Evolutionary conservation across 345 rosid species (phyloP).

Genomic region (Eucalyptus rudis): DNA sequence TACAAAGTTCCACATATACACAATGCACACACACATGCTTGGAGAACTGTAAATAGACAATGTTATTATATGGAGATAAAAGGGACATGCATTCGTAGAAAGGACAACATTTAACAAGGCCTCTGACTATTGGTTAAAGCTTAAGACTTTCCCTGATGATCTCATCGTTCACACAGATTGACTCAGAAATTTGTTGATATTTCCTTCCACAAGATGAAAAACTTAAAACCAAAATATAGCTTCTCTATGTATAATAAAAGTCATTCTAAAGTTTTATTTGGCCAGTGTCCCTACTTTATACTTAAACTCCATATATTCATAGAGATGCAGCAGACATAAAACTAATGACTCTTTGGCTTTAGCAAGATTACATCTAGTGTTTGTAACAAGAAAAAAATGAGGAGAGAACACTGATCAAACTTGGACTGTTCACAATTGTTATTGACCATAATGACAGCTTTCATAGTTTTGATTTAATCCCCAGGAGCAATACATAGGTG

Average conservation of each 20-base stretch:
- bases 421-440: background rate
- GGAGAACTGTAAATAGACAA: constrained; percentile 19
- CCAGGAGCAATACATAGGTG: background rate
- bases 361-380: background rate
- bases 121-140: background rate
- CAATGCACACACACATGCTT: background rate
- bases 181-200: background rate
- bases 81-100: background rate
- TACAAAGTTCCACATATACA: background rate
- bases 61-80: background rate
- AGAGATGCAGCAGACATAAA: background rate
- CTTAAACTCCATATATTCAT: background rate
- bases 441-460: background rate
- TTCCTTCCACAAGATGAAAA: background rate
- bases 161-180: background rate
- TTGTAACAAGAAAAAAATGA: background rate
- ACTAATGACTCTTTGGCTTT: background rate
- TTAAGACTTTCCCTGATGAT: background rate
- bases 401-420: background rate
- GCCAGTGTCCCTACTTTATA: background rate
- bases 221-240: background rate
- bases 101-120: background rate
- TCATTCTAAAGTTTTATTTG: background rate
- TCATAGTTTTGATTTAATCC: background rate
- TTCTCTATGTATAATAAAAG: background rate